A percentile compares a stretch with the other conserved stretches of the same genome.
These are phyloP conservation scores for Abrus pulchellus DNA, from an alignment of 306 rosid species.

Conservation along the genomic window DNA sequence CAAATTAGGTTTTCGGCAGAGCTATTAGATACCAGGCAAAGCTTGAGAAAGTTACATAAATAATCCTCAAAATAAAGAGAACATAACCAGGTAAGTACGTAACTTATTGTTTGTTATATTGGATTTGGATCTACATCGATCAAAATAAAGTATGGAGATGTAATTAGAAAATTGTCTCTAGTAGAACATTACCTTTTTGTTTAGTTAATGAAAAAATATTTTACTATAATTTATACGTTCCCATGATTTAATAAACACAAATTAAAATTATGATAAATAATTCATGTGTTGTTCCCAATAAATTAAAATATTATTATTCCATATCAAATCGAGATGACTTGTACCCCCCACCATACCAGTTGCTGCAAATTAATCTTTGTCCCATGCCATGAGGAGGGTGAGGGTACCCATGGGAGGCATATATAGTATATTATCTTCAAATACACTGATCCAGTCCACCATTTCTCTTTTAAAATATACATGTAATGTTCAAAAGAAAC, in stretches of 20 bases:
- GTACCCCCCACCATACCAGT: fast-evolving
- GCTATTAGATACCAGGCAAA: background rate
- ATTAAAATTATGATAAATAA: background rate
- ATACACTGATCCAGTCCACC: background rate
- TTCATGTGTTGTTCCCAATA: background rate
- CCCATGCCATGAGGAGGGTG: too few relatives aligned
- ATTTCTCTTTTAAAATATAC: background rate
- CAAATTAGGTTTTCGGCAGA: background rate
- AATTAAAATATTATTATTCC: background rate
- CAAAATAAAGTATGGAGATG: background rate
- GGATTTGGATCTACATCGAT: background rate
- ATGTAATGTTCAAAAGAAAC: background rate
- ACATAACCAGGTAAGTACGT: background rate
- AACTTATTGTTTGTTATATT: background rate
- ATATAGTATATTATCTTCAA: background rate
- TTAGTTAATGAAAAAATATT: background rate
- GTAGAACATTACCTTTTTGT: background rate
- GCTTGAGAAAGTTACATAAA: too few relatives aligned
- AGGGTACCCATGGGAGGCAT: background rate
- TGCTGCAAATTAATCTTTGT: too few relatives aligned
- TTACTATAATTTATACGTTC: background rate
- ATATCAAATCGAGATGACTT: background rate
- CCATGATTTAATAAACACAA: background rate
- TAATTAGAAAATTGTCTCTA: background rate
- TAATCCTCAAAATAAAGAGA: background rate